phyloP scores from a whole-genome alignment of 306 rosid species.

The Canavalia gladiata region DNA sequence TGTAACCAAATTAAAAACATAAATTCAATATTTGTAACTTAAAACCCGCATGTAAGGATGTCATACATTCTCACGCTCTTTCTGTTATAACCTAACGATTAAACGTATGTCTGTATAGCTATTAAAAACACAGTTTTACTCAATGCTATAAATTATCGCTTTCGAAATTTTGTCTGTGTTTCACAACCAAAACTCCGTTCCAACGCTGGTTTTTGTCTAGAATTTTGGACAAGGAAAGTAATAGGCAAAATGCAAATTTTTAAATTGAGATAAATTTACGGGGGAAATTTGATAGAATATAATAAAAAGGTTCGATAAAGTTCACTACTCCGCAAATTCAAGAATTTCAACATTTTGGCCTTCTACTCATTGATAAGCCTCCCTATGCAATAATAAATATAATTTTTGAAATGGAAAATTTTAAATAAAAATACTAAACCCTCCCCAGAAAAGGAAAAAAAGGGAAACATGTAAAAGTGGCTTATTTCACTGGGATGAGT shows the following conservation, averaged over 20 bases:
- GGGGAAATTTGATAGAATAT: background rate
- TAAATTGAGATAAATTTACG: background rate
- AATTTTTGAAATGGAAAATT: conserved; percentile 12
- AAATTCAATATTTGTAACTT: background rate
- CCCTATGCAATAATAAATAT: conserved; percentile 24
- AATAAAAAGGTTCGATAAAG: background rate
- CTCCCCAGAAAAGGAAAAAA: background rate
- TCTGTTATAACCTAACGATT: too few species aligned
- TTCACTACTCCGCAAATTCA: conserved; percentile 36
- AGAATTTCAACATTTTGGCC: conserved; percentile 21
- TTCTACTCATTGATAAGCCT: conserved; percentile 42
- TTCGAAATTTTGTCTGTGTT: too few species aligned
- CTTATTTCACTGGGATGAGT: conserved; percentile 29
- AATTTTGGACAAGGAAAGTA: background rate
- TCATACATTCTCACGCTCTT: too few species aligned
- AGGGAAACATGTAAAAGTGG: background rate
- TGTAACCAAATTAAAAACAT: too few species aligned
- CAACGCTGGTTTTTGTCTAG: background rate
- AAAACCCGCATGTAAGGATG: too few species aligned
- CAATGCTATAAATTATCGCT: too few species aligned
- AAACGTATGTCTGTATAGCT: too few species aligned
- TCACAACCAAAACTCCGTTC: too few species aligned
- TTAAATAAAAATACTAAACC: conserved; percentile 35
- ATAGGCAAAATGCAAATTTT: background rate
- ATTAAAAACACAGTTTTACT: too few species aligned